Evolutionary conservation across 139 green algal species (phyloP).

Genomic region (Coelastrella sp.): DNA sequence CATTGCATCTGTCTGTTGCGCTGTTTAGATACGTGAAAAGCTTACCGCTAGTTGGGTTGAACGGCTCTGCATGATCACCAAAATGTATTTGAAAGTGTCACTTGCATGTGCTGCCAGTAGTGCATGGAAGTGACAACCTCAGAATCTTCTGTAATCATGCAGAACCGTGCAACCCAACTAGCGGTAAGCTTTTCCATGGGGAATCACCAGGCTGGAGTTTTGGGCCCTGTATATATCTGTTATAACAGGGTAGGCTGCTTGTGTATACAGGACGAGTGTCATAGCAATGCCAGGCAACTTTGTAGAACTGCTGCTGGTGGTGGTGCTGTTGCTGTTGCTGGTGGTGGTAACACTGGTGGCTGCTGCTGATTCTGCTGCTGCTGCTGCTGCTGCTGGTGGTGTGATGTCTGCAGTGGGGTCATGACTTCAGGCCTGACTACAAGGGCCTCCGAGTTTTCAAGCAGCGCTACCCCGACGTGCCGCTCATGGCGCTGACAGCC

Average conservation of each 20-base stretch:
- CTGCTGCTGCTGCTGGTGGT: neutral
- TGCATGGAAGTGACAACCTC: no score
- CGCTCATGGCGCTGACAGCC: slow-evolving; percentile 84
- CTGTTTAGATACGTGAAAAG: neutral
- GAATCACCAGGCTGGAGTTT: no score
- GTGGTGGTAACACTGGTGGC: neutral
- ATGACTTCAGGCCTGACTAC: slow-evolving; percentile 90
- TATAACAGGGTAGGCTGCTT: no score
- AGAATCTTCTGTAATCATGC: no score
- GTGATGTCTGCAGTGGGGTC: slow-evolving; percentile 82
- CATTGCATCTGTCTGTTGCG: slow-evolving; percentile 83
- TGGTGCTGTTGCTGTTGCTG: neutral
- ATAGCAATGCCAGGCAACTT: no score
- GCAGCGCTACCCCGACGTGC: slow-evolving; percentile 69
- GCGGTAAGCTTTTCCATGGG: no score
- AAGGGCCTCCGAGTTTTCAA: slow-evolving; percentile 86
- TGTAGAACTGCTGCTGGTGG: neutral
- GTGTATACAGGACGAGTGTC: no score
- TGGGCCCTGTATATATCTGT: no score
- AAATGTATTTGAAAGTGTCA: no score
- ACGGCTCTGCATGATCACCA: no score
- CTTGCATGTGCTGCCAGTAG: no score
- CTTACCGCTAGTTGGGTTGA: neutral
- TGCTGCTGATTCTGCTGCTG: neutral
- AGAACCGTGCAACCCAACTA: no score